Evolutionary conservation across 2,329 filamentous ascomycete genomes (phyloP), one percentile per base, ranked within the genome.

Genomic region (Sphaerulina populicola): DNA sequence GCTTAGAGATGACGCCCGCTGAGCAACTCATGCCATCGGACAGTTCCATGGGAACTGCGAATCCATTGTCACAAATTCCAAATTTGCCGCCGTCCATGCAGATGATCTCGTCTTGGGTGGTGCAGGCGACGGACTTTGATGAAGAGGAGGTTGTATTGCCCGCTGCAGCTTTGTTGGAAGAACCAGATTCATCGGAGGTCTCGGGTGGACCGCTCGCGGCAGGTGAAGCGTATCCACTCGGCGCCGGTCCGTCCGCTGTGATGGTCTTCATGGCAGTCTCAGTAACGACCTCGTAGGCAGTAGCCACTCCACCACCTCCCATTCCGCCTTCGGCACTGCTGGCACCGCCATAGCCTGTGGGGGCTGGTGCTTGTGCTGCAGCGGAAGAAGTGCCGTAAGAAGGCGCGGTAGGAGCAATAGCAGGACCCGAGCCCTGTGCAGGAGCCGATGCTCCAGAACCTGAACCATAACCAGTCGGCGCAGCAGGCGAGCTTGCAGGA

Each of bases 21-120:
- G 63, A 58, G 63, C 71, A 74, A 5, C 60, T 57, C 37, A 68
- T 73, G 42, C 71, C 71, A n/a, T 58, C 56, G 11, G 71, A 65
- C 11, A 73, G 64, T 35, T 61, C 58, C 54, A 69, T 66, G 4
- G 67, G 54, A 27, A 71, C 62, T 23, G 69, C 71, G 47, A 61
- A 69, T 30, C 69, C 69, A 33, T 64, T 62, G 63, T 72, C 66
- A 67, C 71, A 74, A 21, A 72, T 60, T 33, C 71, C 71, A 45
- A 68, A 74, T 21, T 68, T 64, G 46, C 55, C 62, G 53, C 49
- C 60, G 40, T 69, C 68, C 37, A 73, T 69, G 64, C 71, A 74
- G 49, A 73, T 62, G 35, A 74, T 57, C 41, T 58, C 62, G 18
- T 69, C 71, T n/a, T 71, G 64, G 10, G n/a, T 56, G 0, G 37